A percentile compares a stretch with the other conserved stretches of the same genome.
Conservation (phyloP, 257 asterid species). For the Ilex aquifolium region DNA sequence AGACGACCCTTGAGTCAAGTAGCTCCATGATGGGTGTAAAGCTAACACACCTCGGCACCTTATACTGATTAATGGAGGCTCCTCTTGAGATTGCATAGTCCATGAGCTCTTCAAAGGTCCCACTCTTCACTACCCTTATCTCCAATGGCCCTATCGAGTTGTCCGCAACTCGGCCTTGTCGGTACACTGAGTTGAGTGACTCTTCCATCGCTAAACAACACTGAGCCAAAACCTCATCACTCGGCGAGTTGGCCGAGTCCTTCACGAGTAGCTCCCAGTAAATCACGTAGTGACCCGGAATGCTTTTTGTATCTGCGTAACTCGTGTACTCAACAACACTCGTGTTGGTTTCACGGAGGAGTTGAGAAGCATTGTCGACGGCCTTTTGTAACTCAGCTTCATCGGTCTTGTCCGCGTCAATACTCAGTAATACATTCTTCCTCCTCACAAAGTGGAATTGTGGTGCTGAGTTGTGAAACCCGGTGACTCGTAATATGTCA, state of each 20-base stretch:
- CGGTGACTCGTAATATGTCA: constrained; percentile 89
- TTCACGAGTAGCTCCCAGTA: constrained; percentile 79
- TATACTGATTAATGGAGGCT: constrained; percentile 92
- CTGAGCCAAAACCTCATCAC: constrained; percentile 28
- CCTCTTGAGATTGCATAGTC: constrained; percentile 96
- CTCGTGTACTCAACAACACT: constrained; percentile 96
- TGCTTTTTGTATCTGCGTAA: constrained; percentile 72
- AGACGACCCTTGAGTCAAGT: constrained; percentile 80
- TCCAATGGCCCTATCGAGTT: constrained; percentile 87
- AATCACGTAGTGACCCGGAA: constrained; percentile 91
- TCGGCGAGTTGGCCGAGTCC: constrained; percentile 48
- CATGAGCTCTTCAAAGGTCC: constrained; percentile 93
- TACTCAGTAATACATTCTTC: constrained; percentile 76
- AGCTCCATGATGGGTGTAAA: constrained; percentile 85
- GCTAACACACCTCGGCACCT: constrained; percentile 85
- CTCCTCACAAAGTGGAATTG: constrained; percentile 87
- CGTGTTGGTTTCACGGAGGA: constrained; percentile 37
- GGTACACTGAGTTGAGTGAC: constrained; percentile 81
- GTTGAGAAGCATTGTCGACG: constrained; percentile 60
- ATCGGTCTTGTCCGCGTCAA: constrained; percentile 91
- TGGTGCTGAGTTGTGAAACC: constrained; percentile 85
- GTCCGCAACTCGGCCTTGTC: constrained; percentile 87
- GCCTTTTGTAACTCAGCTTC: constrained; percentile 89
- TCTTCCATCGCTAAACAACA: constrained; percentile 94
- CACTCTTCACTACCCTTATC: constrained; percentile 77